Evolutionary conservation across 1,284 basidiomycete species (phyloP).

Genomic region (Paramarasmius palmivorus): DNA sequence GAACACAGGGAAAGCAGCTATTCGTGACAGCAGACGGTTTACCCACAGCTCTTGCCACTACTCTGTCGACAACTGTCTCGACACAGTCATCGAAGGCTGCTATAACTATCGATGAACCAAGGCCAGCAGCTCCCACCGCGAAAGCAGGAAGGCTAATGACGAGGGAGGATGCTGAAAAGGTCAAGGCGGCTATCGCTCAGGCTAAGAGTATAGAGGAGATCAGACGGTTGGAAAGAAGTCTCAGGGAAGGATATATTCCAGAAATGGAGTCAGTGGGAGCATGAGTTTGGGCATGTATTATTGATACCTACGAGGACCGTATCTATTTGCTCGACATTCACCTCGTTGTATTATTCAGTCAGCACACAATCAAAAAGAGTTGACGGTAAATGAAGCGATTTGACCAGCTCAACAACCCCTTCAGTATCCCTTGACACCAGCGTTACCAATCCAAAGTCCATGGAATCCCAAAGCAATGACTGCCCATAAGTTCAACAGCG

Average conservation of each 20-base stretch:
- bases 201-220: conserved; percentile 93
- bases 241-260: conserved; percentile 86
- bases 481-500: conserved; percentile 62
- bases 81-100: conserved; percentile 57
- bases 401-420: too few relatives aligned
- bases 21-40: conserved; percentile 78
- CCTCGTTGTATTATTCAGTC: conserved; percentile 10
- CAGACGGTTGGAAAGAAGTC: conserved; percentile 81
- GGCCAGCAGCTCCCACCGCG: conserved; percentile 51
- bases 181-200: conserved; percentile 87
- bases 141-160: conserved; percentile 88
- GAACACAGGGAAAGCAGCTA: conserved; percentile 68
- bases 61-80: conserved; percentile 73
- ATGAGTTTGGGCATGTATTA: conserved; percentile 12
- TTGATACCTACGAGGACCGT: too few relatives aligned
- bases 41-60: conserved; percentile 81
- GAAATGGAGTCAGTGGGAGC: conserved; percentile 74
- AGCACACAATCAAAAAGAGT: not conserved
- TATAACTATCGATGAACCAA: conserved; percentile 73
- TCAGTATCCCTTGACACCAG: conserved; percentile 43
- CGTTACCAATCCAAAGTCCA: conserved; percentile 68
- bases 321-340: not conserved
- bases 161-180: conserved; percentile 87
- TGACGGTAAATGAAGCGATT: too few relatives aligned
- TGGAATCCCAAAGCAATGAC: conserved; percentile 68